Base-by-base conservation (phyloP, 768 basidiomycete genomes). In the Rhodotorula kratochvilovae region DNA sequence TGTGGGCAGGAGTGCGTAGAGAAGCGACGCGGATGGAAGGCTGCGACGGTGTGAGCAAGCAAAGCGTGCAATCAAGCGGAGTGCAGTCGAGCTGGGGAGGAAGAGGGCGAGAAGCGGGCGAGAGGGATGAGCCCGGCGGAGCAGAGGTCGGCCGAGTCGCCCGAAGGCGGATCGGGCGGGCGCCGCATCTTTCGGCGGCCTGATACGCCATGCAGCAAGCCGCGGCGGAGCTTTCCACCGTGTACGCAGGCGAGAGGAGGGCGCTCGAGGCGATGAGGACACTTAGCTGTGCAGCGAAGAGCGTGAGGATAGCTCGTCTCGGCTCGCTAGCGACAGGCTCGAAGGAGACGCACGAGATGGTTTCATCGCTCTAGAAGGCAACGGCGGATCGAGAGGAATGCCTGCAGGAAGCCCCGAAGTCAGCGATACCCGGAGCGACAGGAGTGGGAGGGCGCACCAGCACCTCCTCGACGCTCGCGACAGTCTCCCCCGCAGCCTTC, bases 351-450 rank as follows among this genome's bases (percentile, higher is more conserved):
- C 39, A 39, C 39, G 39, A 39, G 39, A 13, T 7, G 8, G 15
- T 57, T 36, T 12, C 29, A 25, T 10, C 21, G 61, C 23, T 15
- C 45, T 31, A 71, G 61, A 66, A 71, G 70, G 70, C 19, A 71
- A 46, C 1, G 70, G 70, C 3, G 70, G 70, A 10, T 57, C 36
- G 70, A 62, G 10, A 66, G 17, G 55, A 66, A 71, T 1, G 64
- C 56, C 70, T 71, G 70, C 23, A 5, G 0, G 11, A 13, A 2
- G 8, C 1, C 2, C 29, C 0, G 10, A 27, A 23, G 29, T 25
- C 16, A n/a, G 33, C 23, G 4, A 12, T 21, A 1, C 10, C 5
- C 6, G 31, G 5, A 16, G 45, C 13, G 23, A 50, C 33, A n/a
- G 27, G 55, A n/a, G 36, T 21, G 25, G 12, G 15, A 1, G 11